Base-by-base conservation (phyloP, 306 rosid genomes). In the Quercus wislizeni region DNA sequence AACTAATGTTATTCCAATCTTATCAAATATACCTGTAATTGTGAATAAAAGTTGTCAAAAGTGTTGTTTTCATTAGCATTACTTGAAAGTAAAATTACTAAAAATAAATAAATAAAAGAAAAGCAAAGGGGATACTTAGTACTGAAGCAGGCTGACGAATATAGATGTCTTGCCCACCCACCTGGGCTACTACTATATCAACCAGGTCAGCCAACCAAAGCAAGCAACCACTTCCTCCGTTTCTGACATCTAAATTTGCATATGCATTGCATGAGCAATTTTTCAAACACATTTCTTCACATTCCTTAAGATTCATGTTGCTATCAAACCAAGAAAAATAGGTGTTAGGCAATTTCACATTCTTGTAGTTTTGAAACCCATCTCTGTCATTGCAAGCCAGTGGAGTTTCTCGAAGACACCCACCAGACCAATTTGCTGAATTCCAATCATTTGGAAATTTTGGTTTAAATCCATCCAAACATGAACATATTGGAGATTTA, bases 211-310 rank as follows among this genome's bases (percentile, higher is more conserved):
- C 23, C 9, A 79, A 80, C 88, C 89, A 81, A 62, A 83, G 28
- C 38, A 83, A 1, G 74, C 89, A 88, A 19, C 87, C 89, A 69
- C 80, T 78, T 17, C 84, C 81, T 20, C 82, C 80, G 23, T 69
- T 3, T 58, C 71, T 74, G 12, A 74, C 15, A 49, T 76, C 77
- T 15, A 76, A 68, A 67, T 55, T 51, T 35, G 87, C 27, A 72
- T 77, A 86, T 30, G 87, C 83, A 61, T 28, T 9, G 69, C 87
- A 83, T 7, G 76, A 41, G 25, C 90, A 86, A 70, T 81, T 81
- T 20, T 78, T 72, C 71, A 51, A 31, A 58, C 90, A 87, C 18
- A 7, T 2, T 28, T 41, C 61, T 78, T 70, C 54, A 73, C 87
- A 86, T 46, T 80, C 87, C 52, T 80, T 41, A 4, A 68, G 68